Evolutionary conservation across 2,329 filamentous ascomycete species (phyloP).

Genomic region (Botryotinia convoluta): DNA sequence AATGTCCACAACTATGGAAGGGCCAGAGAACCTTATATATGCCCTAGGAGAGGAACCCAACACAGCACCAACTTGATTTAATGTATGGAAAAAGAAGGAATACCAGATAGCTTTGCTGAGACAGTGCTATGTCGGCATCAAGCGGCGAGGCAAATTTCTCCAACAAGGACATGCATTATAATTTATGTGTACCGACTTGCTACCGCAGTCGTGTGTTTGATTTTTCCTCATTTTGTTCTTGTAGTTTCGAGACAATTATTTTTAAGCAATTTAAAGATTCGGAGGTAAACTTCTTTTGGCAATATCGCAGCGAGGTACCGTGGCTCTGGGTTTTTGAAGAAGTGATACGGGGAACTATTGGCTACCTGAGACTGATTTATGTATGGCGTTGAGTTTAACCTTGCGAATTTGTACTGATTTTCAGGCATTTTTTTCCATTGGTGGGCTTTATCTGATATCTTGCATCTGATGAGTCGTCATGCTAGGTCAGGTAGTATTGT

Average conservation of each 20-base stretch:
- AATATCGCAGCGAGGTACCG: constrained; percentile 2
- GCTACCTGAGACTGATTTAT: neutral
- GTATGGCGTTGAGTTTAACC: neutral
- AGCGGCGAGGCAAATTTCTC: constrained; percentile 8
- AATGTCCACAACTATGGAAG: neutral
- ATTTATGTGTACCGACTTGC: constrained; percentile 4
- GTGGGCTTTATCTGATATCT: constrained; percentile 6
- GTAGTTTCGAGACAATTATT: neutral
- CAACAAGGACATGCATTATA: constrained; percentile 21
- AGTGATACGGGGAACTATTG: constrained; percentile 8
- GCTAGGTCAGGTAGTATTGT: constrained; percentile 1
- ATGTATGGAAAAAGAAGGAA: constrained; percentile 7
- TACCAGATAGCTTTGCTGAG: constrained; percentile 2
- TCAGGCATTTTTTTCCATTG: neutral
- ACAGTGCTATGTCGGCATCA: constrained; percentile 14
- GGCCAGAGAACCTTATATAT: constrained; percentile 5
- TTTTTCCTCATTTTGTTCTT: neutral
- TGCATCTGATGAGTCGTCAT: constrained; percentile 2
- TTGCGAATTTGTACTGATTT: neutral
- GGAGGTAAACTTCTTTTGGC: constrained; percentile 14
- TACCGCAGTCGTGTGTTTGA: constrained; percentile 11
- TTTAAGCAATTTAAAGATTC: constrained; percentile 6
- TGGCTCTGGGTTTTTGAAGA: constrained; percentile 9
- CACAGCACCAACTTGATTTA: constrained; percentile 11
- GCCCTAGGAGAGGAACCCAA: constrained; percentile 8